Evolutionary conservation across 1,139 yeast genomes (phyloP), one percentile per base, ranked within the genome.

Genomic region (Taphrina betulina): DNA sequence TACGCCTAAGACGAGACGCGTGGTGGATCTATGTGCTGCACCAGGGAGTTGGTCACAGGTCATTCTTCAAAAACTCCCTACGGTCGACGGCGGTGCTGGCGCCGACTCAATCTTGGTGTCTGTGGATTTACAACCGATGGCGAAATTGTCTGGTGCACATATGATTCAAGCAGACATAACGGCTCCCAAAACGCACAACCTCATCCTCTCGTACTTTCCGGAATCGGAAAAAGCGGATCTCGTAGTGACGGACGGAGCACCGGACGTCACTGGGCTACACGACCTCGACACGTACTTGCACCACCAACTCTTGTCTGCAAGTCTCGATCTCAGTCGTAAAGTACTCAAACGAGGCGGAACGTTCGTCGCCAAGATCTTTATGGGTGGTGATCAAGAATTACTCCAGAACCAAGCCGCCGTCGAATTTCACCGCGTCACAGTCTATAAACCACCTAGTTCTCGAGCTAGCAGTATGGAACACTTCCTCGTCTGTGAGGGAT

Each of bases 1-100:
- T 64, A 76, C 81, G 54, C 35, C 20, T 14, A 85, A 81, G 33
- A 80, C 88, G 35, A 75, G 76, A 43, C 74, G 96, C 63, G 98
- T 92, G 4, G 98, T 92, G 7, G 98, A 92, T 71, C 75, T 92
- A 38, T 92, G 98, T 76, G 98, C 98, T 17, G 98, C 98, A 3
- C 98, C 98, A 0, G 98, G 98, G 1, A 88, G 96, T 3, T 92
- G 98, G 98, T 86, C 95, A 1, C 98, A 92, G 68, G 98, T 92
- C 1, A 76, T 92, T n/a, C 81, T 95, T 7, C 72, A 85, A 60
- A 83, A 82, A 24, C 31, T 52, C 17, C n/a, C 10, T 3, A 8
- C 41, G 41, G 24, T 14, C 38, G 31, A 52, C 24, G 42, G 20
- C 44, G 43, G 10, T 23, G 59, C 62, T 60, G 41, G 63, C 55